A percentile compares a stretch with the other conserved stretches of the same genome.
phyloP scores from a whole-genome alignment of 306 rosid genomes.

The Phaseolus lunatus region DNA sequence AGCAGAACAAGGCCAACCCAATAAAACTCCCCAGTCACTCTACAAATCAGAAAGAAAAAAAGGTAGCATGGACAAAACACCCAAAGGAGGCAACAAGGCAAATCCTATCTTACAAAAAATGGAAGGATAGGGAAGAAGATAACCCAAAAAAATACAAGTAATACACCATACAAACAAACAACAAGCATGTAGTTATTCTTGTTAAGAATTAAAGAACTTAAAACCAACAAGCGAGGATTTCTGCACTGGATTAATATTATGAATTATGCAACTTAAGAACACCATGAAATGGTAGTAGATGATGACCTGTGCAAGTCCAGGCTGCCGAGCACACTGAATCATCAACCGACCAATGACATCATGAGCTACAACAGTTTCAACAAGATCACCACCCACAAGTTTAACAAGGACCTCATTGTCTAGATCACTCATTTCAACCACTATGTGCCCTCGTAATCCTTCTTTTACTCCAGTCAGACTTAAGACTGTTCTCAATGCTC shows the following conservation, averaged over 20 bases:
- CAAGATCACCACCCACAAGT: conserved; percentile 96
- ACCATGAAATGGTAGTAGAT: conserved; percentile 38
- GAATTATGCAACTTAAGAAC: conserved; percentile 29
- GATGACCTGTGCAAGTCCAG: conserved; percentile 95
- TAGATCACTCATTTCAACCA: conserved; percentile 88
- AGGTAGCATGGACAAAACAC: conserved; percentile 22
- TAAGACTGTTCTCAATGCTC: conserved; percentile 88
- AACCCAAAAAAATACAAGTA: not conserved
- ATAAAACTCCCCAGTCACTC: conserved; percentile 4
- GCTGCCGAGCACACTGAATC: conserved; percentile 98
- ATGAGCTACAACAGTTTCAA: conserved; percentile 96
- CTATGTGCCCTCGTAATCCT: conserved; percentile 87
- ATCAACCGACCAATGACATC: conserved; percentile 95
- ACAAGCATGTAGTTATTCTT: conserved; percentile 28
- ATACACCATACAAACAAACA: conserved; percentile 24
- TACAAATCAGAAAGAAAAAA: not conserved
- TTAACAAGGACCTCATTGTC: conserved; percentile 92
- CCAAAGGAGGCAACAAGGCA: conserved; percentile 11
- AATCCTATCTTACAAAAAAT: not conserved
- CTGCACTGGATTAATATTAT: conserved; percentile 29
- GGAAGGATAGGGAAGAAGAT: not conserved
- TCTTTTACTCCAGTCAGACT: conserved; percentile 92
- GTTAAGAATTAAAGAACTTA: conserved; percentile 7
- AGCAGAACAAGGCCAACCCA: not conserved
- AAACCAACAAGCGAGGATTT: not conserved